phyloP scores from a whole-genome alignment of 106 monocot species.

The Acanthochlamys bracteata region DNA sequence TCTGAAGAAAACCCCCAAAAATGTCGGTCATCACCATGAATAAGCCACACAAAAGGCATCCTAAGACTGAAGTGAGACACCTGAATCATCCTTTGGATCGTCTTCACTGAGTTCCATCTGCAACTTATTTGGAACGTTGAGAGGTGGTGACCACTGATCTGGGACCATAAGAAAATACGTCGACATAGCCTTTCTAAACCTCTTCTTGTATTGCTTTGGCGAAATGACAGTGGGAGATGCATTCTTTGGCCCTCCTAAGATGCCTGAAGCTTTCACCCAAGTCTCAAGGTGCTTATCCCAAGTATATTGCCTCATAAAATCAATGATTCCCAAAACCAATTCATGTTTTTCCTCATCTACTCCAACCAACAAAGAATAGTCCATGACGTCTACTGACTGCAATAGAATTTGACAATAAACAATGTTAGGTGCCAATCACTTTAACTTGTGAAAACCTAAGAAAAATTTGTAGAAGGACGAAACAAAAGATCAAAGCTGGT shows the following conservation, averaged over 20 bases:
- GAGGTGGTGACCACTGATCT: slow-evolving; percentile 59
- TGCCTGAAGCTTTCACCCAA: slow-evolving; percentile 69
- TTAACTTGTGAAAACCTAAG: too few relatives aligned
- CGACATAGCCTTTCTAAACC: slow-evolving; percentile 71
- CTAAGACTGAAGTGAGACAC: too few relatives aligned
- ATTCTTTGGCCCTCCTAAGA: slow-evolving; percentile 66
- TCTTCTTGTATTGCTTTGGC: slow-evolving; percentile 65
- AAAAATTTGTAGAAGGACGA: too few relatives aligned
- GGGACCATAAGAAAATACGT: slow-evolving; percentile 66
- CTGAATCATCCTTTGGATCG: too few relatives aligned
- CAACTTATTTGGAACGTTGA: slow-evolving; percentile 11
- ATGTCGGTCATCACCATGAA: too few relatives aligned
- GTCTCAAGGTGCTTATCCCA: slow-evolving; percentile 77
- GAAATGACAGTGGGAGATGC: slow-evolving; percentile 71
- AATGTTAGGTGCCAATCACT: too few relatives aligned
- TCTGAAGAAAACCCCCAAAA: too few relatives aligned
- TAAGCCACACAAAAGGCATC: too few relatives aligned
- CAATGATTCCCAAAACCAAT: slow-evolving; percentile 63
- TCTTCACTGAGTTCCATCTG: slow-evolving; percentile 15
- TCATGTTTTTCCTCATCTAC: slow-evolving; percentile 55
- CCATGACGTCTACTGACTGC: slow-evolving; percentile 74
- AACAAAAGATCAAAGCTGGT: too few relatives aligned
- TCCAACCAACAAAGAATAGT: slow-evolving; percentile 69
- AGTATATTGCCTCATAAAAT: slow-evolving; percentile 74
- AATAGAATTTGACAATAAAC: slow-evolving; percentile 2